Evolutionary conservation across 2,329 filamentous ascomycete genomes (phyloP).

Genomic region (Ceratocystis papillata): DNA sequence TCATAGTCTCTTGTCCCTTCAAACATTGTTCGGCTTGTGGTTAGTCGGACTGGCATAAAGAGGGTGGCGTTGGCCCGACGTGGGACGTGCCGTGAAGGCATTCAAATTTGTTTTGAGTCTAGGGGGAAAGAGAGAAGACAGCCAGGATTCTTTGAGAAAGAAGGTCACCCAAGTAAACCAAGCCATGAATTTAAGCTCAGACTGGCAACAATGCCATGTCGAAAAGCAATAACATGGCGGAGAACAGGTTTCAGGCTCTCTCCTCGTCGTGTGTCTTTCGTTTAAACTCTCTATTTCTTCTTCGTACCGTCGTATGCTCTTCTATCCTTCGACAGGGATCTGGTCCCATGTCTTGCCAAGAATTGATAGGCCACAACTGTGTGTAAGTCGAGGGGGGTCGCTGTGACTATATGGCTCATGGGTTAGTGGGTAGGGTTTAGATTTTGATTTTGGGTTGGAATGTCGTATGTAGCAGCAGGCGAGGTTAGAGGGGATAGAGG

Average conservation of each 20-base stretch:
- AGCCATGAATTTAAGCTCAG: not conserved
- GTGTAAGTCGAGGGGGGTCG: not conserved
- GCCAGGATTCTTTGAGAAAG: not conserved
- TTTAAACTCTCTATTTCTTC: not conserved
- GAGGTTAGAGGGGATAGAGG: not conserved
- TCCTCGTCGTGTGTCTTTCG: not conserved
- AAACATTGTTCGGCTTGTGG: not conserved
- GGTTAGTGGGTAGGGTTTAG: too few species aligned
- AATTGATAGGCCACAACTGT: not conserved
- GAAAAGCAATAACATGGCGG: not conserved
- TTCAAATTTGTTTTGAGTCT: not conserved
- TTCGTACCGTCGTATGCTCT: not conserved
- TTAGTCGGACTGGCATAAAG: not conserved
- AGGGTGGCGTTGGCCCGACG: not conserved
- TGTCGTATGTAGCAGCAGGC: constrained; percentile 1
- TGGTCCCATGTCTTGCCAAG: not conserved
- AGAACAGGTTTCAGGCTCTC: not conserved
- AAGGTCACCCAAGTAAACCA: too few species aligned
- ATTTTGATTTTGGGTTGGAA: not conserved
- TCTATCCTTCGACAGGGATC: not conserved
- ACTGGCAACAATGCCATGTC: not conserved
- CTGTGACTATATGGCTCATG: too few species aligned
- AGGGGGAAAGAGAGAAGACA: not conserved
- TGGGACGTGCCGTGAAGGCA: not conserved
- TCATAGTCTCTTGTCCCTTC: not conserved